Evolutionary conservation across 108 stramenopile genomes (phyloP).

Genomic region (Schizochytrium sp.): DNA sequence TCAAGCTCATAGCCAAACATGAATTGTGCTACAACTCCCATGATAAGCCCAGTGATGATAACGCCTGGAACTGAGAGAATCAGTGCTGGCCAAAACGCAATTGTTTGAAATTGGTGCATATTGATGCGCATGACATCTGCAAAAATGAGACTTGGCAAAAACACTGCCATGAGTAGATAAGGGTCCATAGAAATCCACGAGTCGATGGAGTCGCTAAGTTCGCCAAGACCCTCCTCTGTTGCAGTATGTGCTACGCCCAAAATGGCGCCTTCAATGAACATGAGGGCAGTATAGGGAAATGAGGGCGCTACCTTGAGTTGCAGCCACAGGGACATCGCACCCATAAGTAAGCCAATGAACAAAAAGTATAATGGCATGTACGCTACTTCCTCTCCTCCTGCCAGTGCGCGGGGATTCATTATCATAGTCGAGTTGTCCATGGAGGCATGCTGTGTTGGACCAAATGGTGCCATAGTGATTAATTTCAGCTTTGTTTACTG

Average conservation of each 20-base stretch:
- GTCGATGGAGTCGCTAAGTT: slow-evolving; percentile 69
- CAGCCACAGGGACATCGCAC: slow-evolving; percentile 21
- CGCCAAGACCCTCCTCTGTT: slow-evolving; percentile 13
- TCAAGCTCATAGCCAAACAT: slow-evolving; percentile 69
- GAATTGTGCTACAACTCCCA: slow-evolving; percentile 64
- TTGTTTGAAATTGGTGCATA: slow-evolving; percentile 76
- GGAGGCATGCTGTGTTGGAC: too few species aligned
- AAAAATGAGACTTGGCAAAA: slow-evolving; percentile 90
- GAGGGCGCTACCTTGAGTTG: slow-evolving; percentile 38
- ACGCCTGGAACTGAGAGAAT: slow-evolving; percentile 87
- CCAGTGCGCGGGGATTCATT: background rate
- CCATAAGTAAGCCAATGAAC: slow-evolving; percentile 17
- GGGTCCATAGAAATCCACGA: slow-evolving; percentile 81
- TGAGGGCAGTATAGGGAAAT: slow-evolving; percentile 1
- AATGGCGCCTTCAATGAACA: slow-evolving; percentile 7
- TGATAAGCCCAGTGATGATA: slow-evolving; percentile 66
- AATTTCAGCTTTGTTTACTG: too few species aligned
- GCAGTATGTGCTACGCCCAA: slow-evolving; percentile 36
- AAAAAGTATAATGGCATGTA: slow-evolving; percentile 57
- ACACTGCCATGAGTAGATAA: slow-evolving; percentile 83
- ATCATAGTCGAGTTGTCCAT: background rate
- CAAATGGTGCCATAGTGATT: too few species aligned
- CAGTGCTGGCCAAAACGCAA: slow-evolving; percentile 76
- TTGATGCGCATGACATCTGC: slow-evolving; percentile 83
- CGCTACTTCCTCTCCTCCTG: background rate